Percentiles rank a stretch among this genome's conserved stretches.
These are phyloP conservation scores for Solanum virginianum DNA, from an alignment of 257 asterid genomes.

Conservation along the genomic window DNA sequence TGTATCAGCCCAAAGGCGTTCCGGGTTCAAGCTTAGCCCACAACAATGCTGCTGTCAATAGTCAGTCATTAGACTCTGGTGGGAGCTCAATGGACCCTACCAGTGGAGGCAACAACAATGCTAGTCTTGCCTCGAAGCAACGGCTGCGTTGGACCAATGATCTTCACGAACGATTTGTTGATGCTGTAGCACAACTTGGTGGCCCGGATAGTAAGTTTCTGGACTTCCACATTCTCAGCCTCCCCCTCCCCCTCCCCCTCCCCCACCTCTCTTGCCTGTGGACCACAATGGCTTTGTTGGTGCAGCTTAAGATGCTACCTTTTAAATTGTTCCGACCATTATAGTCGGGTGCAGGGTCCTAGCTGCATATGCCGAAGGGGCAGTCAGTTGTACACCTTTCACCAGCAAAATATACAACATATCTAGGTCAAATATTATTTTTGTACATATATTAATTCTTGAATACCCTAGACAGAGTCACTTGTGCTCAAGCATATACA, in stretches of 20 bases:
- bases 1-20: neutral
- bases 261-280: neutral
- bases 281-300: neutral
- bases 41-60: constrained; percentile 7
- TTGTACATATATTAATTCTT: neutral
- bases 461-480: neutral
- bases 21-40: constrained; percentile 31
- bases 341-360: neutral
- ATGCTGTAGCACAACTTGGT: constrained; percentile 97
- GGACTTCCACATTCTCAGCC: neutral
- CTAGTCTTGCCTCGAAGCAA: constrained; percentile 73
- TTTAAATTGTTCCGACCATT: neutral
- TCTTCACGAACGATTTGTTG: constrained; percentile 91
- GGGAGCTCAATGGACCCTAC: constrained; percentile 45
- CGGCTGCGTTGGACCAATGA: constrained; percentile 98
- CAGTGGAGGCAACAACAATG: constrained; percentile 46
- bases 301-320: neutral
- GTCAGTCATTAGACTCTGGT: constrained; percentile 30
- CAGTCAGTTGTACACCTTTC: neutral
- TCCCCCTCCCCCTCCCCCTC: no score
- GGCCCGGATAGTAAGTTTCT: constrained; percentile 92
- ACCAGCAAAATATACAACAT: neutral
- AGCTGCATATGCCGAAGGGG: neutral
- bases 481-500: neutral
- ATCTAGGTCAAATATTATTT: neutral